A percentile compares a stretch with the other conserved stretches of the same genome.
Evolutionary conservation across 352 stramenopile genomes (phyloP).

Genomic region (Phytophthora idaei): DNA sequence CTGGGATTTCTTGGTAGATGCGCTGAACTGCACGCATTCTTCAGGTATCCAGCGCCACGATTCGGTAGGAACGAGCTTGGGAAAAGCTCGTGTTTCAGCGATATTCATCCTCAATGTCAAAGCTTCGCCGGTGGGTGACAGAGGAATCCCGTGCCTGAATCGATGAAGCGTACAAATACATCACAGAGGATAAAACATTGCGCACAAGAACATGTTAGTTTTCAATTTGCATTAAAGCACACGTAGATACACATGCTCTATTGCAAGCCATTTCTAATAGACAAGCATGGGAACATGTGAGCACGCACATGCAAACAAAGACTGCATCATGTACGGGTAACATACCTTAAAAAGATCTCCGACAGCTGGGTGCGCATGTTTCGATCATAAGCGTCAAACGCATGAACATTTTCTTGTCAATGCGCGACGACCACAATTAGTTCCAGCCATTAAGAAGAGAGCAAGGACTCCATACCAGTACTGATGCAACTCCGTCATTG

Average conservation of each 20-base stretch:
- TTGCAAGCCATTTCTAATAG: conserved; percentile 5
- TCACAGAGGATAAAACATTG: not conserved
- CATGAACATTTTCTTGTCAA: conserved; percentile 93
- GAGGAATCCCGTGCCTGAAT: conserved; percentile 65
- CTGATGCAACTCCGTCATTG: conserved; percentile 86
- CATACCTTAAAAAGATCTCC: conserved; percentile 81
- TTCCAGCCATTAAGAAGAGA: not conserved
- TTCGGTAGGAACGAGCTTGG: conserved; percentile 41
- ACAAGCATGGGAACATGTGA: conserved; percentile 4
- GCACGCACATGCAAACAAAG: conserved; percentile 15
- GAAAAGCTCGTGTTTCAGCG: conserved; percentile 44
- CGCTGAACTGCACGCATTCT: conserved; percentile 11
- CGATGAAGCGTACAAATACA: not conserved
- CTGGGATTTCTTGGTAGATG: conserved; percentile 1
- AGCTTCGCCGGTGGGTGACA: conserved; percentile 43
- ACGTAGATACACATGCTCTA: not conserved
- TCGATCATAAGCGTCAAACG: conserved; percentile 91
- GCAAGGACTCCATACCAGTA: conserved; percentile 43
- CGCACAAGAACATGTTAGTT: not conserved
- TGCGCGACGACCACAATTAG: not conserved
- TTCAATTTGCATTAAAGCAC: not conserved
- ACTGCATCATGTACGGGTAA: conserved; percentile 15
- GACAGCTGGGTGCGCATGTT: conserved; percentile 76
- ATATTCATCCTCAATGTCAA: conserved; percentile 49
- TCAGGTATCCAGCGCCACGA: conserved; percentile 34